These are phyloP conservation scores for Geoglossum glabrum DNA, from an alignment of 495 filamentous ascomycete genomes.

Conservation along the genomic window DNA sequence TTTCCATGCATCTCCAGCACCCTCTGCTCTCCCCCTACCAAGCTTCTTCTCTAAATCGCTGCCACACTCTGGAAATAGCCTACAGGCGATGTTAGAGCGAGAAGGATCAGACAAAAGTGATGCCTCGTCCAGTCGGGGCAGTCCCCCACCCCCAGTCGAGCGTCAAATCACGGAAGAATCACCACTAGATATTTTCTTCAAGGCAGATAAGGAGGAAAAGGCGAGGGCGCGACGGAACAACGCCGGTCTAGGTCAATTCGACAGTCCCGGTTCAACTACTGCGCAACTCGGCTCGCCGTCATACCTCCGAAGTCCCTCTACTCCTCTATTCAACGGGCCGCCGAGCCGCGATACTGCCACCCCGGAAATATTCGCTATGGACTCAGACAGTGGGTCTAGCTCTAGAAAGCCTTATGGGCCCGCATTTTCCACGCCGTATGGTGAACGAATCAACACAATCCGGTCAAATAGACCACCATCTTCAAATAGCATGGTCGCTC, in stretches of 20 bases:
- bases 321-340: background rate
- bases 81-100: constrained; percentile 24
- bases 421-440: constrained; percentile 46
- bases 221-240: constrained; percentile 23
- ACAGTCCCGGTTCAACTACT: background rate
- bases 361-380: constrained; percentile 41
- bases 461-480: constrained; percentile 11
- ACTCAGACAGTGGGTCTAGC: constrained; percentile 34
- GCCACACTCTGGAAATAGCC: constrained; percentile 24
- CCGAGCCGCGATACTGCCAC: constrained; percentile 20
- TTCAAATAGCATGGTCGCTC: background rate
- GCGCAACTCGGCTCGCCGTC: background rate
- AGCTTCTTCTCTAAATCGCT: constrained; percentile 76
- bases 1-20: constrained; percentile 87
- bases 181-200: constrained; percentile 75
- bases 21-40: constrained; percentile 81
- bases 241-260: background rate
- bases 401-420: constrained; percentile 33
- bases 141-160: constrained; percentile 17
- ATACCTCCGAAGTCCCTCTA: background rate
- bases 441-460: constrained; percentile 41
- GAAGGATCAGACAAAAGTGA: constrained; percentile 16
- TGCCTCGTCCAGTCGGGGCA: constrained; percentile 15
- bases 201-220: constrained; percentile 59
- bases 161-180: constrained; percentile 37